phyloP scores from a whole-genome alignment of 1,139 yeast species.

The Pichia sp. region DNA sequence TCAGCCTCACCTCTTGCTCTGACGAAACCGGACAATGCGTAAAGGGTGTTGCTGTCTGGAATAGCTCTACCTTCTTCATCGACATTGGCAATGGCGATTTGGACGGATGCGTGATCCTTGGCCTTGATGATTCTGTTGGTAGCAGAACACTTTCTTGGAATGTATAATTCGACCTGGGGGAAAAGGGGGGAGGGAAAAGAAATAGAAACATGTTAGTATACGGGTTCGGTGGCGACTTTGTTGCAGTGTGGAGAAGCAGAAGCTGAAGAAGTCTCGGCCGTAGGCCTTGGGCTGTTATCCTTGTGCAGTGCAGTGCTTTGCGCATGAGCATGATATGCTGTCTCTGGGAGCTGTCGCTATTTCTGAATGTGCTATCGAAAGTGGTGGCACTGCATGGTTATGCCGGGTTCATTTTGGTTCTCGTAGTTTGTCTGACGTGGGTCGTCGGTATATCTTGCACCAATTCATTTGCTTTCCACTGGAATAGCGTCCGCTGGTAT shows the following conservation, averaged over 20 bases:
- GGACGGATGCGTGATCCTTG: conserved; percentile 99
- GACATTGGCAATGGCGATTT: conserved; percentile 79
- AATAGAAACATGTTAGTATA: conserved; percentile 12
- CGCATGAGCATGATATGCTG: too few relatives aligned
- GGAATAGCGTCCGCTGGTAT: too few relatives aligned
- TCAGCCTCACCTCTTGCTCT: conserved; percentile 93
- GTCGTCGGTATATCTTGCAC: too few relatives aligned
- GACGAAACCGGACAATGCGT: conserved; percentile 96
- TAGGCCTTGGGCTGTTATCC: too few relatives aligned
- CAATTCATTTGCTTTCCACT: too few relatives aligned
- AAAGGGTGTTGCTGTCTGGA: conserved; percentile 87
- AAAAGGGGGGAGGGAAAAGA: background rate
- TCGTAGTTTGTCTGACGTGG: too few relatives aligned
- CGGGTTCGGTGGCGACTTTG: background rate
- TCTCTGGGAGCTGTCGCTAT: too few relatives aligned
- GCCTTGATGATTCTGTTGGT: conserved; percentile 99
- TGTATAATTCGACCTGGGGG: conserved; percentile 96
- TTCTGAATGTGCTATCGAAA: too few relatives aligned
- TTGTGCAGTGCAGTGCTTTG: too few relatives aligned
- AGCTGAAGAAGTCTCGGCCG: too few relatives aligned
- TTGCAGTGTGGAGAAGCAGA: background rate
- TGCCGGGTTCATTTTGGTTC: too few relatives aligned
- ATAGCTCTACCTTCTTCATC: conserved; percentile 96
- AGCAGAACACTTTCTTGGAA: conserved; percentile 99
- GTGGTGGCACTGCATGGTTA: too few relatives aligned